A percentile compares a stretch with the other conserved stretches of the same genome.
Conservation (phyloP, 2,329 filamentous ascomycete genomes). For the Pseudocercospora macadamiae region DNA sequence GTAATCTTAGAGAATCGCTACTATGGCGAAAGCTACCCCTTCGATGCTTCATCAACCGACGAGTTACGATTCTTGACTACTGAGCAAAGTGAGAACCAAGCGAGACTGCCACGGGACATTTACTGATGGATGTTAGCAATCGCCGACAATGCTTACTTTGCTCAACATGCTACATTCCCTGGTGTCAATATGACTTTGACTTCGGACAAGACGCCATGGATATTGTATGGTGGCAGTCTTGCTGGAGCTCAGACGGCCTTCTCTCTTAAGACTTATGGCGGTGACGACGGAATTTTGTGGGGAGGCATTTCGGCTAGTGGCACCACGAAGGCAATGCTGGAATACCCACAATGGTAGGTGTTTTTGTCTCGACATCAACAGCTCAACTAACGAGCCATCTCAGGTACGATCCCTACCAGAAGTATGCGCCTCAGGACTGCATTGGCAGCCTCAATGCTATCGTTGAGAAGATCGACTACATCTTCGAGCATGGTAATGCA, state of each 20-base stretch:
- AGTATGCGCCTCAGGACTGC: slow-evolving; percentile 63
- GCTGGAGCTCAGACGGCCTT: slow-evolving; percentile 51
- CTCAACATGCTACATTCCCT: slow-evolving; percentile 51
- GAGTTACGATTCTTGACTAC: slow-evolving; percentile 54
- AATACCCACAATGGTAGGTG: slow-evolving; percentile 62
- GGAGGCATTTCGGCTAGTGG: slow-evolving; percentile 77
- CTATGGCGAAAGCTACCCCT: slow-evolving; percentile 55
- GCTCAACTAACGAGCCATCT: not conserved
- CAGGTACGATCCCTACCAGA: slow-evolving; percentile 58
- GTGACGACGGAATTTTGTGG: slow-evolving; percentile 64
- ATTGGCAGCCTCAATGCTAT: slow-evolving; percentile 59
- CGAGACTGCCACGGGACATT: not conserved
- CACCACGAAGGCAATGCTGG: slow-evolving; percentile 73
- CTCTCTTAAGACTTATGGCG: slow-evolving; percentile 53
- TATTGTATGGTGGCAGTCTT: slow-evolving; percentile 50
- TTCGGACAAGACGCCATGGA: slow-evolving; percentile 51
- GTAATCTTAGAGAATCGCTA: slow-evolving; percentile 59
- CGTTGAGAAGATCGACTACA: slow-evolving; percentile 59
- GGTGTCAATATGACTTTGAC: slow-evolving; percentile 48
- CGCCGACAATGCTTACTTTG: slow-evolving; percentile 57
- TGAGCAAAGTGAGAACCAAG: slow-evolving; percentile 46
- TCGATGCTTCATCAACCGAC: slow-evolving; percentile 53
- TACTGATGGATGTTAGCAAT: slow-evolving; percentile 40
- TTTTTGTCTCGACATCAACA: not conserved
- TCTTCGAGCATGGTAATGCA: slow-evolving; percentile 48